phyloP scores from a whole-genome alignment of 257 asterid genomes.

The Craterostigma plantagineum region DNA sequence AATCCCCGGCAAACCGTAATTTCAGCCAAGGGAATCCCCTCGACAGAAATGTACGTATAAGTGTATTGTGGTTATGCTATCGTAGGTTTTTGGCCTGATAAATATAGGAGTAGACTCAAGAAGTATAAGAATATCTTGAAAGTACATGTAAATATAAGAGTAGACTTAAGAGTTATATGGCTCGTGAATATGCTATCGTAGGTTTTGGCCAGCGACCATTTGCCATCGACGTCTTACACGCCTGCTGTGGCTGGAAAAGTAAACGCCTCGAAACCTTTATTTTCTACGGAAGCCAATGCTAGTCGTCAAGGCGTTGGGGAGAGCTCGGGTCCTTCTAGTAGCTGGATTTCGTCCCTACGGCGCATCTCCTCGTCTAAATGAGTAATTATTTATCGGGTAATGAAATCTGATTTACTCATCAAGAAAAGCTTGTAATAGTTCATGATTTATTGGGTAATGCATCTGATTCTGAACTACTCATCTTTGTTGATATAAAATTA shows the following conservation, averaged over 20 bases:
- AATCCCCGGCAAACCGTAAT: conserved; percentile 49
- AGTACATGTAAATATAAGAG: too few species aligned
- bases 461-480: too few species aligned
- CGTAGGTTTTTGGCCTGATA: too few species aligned
- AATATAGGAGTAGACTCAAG: too few species aligned
- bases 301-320: conserved; percentile 45
- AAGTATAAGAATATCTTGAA: too few species aligned
- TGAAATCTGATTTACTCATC: too few species aligned
- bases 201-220: conserved; percentile 39
- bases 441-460: too few species aligned
- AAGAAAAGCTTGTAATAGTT: too few species aligned
- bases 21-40: conserved; percentile 32
- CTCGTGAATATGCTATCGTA: conserved; percentile 11
- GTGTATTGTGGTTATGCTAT: too few species aligned
- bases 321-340: conserved; percentile 55
- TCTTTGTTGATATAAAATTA: too few species aligned
- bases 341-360: conserved; percentile 83
- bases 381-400: too few species aligned
- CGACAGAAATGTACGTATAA: conserved; percentile 51
- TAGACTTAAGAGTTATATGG: too few species aligned
- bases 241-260: conserved; percentile 43
- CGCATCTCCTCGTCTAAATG: conserved; percentile 84
- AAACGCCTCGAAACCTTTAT: conserved; percentile 32
- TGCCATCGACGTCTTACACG: conserved; percentile 54
- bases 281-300: conserved; percentile 53